A percentile compares a stretch with the other conserved stretches of the same genome.
phyloP scores from a whole-genome alignment of 2,329 filamentous ascomycete genomes.

The Aspergillus fumigatiaffinis region DNA sequence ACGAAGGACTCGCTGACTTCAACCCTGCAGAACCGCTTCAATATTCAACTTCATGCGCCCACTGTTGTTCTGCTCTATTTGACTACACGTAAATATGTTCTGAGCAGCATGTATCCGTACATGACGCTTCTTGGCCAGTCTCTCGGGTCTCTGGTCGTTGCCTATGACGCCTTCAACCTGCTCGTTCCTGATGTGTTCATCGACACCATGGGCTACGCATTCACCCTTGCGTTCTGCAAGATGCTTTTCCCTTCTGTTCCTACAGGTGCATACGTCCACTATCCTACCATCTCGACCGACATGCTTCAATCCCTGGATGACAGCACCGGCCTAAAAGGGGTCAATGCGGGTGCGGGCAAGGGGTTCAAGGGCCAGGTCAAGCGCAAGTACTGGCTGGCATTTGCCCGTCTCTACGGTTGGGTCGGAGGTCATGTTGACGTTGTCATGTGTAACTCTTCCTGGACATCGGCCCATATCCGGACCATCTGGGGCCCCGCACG shows the following conservation, averaged over 20 bases:
- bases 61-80: conserved; percentile 88
- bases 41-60: conserved; percentile 80
- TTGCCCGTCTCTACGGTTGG: conserved; percentile 76
- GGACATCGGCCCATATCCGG: conserved; percentile 83
- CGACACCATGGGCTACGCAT: conserved; percentile 98
- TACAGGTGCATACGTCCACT: conserved; percentile 93
- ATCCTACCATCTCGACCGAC: conserved; percentile 96
- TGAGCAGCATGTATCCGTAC: conserved; percentile 80
- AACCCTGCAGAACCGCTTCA: conserved; percentile 70
- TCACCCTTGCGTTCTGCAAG: conserved; percentile 77
- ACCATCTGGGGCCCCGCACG: conserved; percentile 66
- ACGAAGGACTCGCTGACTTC: not conserved
- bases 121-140: conserved; percentile 96
- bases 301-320: conserved; percentile 85
- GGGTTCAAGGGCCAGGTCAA: conserved; percentile 70
- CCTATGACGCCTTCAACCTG: conserved; percentile 88
- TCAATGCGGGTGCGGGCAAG: conserved; percentile 78
- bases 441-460: conserved; percentile 96
- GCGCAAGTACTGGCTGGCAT: conserved; percentile 78
- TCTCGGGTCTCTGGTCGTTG: conserved; percentile 78
- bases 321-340: conserved; percentile 59
- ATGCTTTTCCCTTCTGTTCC: conserved; percentile 75
- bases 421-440: conserved; percentile 82
- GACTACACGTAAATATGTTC: conserved; percentile 78
- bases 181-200: conserved; percentile 91